A percentile compares a stretch with the other conserved stretches of the same genome.
phyloP scores from a whole-genome alignment of 75 land plant species.

The Adiantum capillusveneris region DNA sequence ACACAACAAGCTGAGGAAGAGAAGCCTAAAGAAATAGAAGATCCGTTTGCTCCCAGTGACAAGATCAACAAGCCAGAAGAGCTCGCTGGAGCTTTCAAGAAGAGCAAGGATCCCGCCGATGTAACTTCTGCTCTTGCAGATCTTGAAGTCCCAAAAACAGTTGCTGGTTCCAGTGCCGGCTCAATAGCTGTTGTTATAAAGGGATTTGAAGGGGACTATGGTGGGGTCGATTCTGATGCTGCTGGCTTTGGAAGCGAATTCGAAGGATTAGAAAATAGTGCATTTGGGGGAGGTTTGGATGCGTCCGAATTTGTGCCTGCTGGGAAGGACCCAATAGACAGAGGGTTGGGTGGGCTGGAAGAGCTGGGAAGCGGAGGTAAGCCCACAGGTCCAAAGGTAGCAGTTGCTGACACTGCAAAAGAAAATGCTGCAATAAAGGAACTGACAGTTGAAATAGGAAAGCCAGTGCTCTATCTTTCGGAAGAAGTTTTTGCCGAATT shows the following conservation, averaged over 20 bases:
- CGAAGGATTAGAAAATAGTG: conserved; percentile 57
- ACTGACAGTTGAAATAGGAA: conserved; percentile 32
- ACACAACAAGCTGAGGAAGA: conserved; percentile 19
- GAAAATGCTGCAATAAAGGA: conserved; percentile 12
- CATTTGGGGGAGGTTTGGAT: conserved; percentile 97
- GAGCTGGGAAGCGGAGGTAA: conserved; percentile 35
- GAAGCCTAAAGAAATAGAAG: conserved; percentile 38
- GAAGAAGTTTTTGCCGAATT: conserved; percentile 87
- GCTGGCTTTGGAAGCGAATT: conserved; percentile 64
- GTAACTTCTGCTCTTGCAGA: conserved; percentile 65
- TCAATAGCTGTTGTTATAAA: conserved; percentile 61
- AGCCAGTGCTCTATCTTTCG: conserved; percentile 57
- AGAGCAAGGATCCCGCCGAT: conserved; percentile 61
- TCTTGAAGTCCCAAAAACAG: conserved; percentile 68
- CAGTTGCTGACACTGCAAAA: conserved; percentile 20
- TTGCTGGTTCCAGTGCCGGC: conserved; percentile 46
- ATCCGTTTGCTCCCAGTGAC: conserved; percentile 92
- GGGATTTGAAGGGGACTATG: conserved; percentile 95
- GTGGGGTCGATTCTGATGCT: conserved; percentile 73
- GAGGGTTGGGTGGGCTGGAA: conserved; percentile 70
- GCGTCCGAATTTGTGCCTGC: conserved; percentile 75
- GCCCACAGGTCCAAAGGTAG: conserved; percentile 5
- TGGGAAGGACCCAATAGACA: conserved; percentile 11
- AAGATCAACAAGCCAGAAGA: conserved; percentile 49
- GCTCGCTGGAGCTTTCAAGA: conserved; percentile 77